Conservation (phyloP, 2,329 filamentous ascomycete genomes). For the Teratosphaeriaceae sp. region DNA sequence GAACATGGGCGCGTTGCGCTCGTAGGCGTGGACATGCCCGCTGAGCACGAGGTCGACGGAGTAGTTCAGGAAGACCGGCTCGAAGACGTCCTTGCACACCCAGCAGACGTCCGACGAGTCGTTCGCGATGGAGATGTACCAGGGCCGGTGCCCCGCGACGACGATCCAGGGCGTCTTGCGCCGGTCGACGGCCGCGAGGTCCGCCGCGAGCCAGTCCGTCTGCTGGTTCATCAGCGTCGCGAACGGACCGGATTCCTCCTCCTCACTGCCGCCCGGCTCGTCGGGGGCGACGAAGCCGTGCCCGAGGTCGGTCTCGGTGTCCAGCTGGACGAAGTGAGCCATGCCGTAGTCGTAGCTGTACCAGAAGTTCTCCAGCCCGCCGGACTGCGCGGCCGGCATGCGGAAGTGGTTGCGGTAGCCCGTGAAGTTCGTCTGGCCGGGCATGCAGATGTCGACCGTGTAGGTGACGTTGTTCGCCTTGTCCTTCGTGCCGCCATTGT, state of each 20-base stretch:
- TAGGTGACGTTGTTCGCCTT: constrained; percentile 31
- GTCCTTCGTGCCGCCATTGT: constrained; percentile 37
- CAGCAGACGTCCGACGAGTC: constrained; percentile 35
- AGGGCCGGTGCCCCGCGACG: constrained; percentile 43
- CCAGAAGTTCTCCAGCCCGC: constrained; percentile 48
- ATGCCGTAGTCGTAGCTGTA: constrained; percentile 48
- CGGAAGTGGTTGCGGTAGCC: constrained; percentile 46
- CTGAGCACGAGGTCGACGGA: constrained; percentile 40
- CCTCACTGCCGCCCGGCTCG: constrained; percentile 26
- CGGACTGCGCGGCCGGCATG: constrained; percentile 39
- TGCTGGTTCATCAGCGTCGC: constrained; percentile 38
- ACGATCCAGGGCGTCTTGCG: constrained; percentile 45
- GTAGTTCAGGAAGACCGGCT: constrained; percentile 39
- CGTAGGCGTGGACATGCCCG: constrained; percentile 42
- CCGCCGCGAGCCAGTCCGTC: constrained; percentile 40
- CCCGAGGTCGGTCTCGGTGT: constrained; percentile 46
- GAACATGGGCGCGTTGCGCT: constrained; percentile 35
- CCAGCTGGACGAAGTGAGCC: constrained; percentile 43
- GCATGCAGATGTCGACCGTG: constrained; percentile 39
- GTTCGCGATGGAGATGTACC: constrained; percentile 33
- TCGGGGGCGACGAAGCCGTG: constrained; percentile 17
- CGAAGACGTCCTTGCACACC: constrained; percentile 39
- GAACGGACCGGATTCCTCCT: constrained; percentile 45
- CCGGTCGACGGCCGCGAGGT: constrained; percentile 40
- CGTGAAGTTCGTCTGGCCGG: constrained; percentile 46